Evolutionary conservation across 2,329 filamentous ascomycete genomes (phyloP), one percentile per base, ranked within the genome.

Genomic region (Fusarium sp.): DNA sequence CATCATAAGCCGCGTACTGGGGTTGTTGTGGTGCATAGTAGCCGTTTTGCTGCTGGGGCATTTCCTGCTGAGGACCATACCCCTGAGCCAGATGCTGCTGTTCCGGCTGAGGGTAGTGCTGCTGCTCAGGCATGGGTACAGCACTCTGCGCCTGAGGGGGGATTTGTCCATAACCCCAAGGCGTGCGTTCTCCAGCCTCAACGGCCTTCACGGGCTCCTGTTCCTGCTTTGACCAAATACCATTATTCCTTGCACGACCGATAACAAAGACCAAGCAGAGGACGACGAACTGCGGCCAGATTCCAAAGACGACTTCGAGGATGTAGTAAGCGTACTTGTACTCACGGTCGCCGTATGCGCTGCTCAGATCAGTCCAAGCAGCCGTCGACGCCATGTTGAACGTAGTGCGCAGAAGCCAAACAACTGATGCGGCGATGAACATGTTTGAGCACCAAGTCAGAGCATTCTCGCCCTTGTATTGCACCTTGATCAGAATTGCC

Each of bases 211-310:
- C 69, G 9, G 72, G 55, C 20, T 75, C 70, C 24, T 30, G 69
- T 13, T 35, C 73, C 22, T 76, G 69, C 8, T 59, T 71, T 1
- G 78, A 78, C 76, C 79, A 82, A 13, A 82, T 42, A 0, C 80
- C 80, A 12, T 75, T 75, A 10, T 54, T 36, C 26, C 75, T 80
- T 14, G 73, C 76, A 7, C 51, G 57, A 2, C 79, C 81, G 6
- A 83, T 63, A 13, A 66, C 64, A 42, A 80, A 81, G 3, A 81
- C 62, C 18, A 82, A 38, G 18, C 63, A 56, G 12, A 81, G 70
- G 7, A 79, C 59, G 13, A 75, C 57, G 35, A 83, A 78, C 6
- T 70, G 62, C 1, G 78, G 73, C 76, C 77, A 80, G 4, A 67
- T 58, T 11, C 50, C 54, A 13, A 82, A 69, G 45, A 82, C 8